Conservation (phyloP, 164 flowering plant genomes). For the Aristolochia fimbriata region DNA sequence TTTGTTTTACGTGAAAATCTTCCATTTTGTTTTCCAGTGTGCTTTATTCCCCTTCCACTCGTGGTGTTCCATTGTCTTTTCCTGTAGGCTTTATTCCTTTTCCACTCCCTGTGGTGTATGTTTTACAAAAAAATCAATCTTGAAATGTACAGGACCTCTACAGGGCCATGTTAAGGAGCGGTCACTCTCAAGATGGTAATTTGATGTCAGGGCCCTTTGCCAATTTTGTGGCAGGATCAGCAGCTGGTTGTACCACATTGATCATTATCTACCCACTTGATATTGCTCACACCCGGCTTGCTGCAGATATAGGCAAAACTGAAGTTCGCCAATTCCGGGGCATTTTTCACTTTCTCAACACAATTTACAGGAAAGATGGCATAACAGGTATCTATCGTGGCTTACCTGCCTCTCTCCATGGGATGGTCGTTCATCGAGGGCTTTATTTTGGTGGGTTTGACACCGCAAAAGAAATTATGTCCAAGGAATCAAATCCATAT, state of each 20-base stretch:
- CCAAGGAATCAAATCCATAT: slow-evolving; percentile 37
- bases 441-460: slow-evolving; percentile 98
- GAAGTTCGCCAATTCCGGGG: slow-evolving; percentile 80
- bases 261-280: slow-evolving; percentile 86
- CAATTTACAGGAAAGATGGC: slow-evolving; percentile 62
- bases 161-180: slow-evolving; percentile 42
- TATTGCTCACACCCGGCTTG: slow-evolving; percentile 95
- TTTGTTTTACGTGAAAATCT: not conserved
- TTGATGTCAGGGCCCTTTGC: slow-evolving; percentile 48
- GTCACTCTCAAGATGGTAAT: slow-evolving; percentile 19
- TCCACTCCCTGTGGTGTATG: not conserved
- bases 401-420: slow-evolving; percentile 91
- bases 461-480: slow-evolving; percentile 66
- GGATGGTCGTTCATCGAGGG: slow-evolving; percentile 86
- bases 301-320: slow-evolving; percentile 74
- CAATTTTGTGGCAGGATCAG: slow-evolving; percentile 84
- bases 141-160: slow-evolving; percentile 63
- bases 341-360: slow-evolving; percentile 66
- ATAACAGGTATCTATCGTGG: slow-evolving; percentile 77
- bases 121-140: not conserved
- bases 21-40: not conserved
- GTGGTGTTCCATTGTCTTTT: not conserved
- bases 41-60: not conserved
- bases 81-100: not conserved
- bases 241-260: slow-evolving; percentile 93